Evolutionary conservation across 2,329 filamentous ascomycete genomes (phyloP).

Genomic region (Alternaria consortialis): DNA sequence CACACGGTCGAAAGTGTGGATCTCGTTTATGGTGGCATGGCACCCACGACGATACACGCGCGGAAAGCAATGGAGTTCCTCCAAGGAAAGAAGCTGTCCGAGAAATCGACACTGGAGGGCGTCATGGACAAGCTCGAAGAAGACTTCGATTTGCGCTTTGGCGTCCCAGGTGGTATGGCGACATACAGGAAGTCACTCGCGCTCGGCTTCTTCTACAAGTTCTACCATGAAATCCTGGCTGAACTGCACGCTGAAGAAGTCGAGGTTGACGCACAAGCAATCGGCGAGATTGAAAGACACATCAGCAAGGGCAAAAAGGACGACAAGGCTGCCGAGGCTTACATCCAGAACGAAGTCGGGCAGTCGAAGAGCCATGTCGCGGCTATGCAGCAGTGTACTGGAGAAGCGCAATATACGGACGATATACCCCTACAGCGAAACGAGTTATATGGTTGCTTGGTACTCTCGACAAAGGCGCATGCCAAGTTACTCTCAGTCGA

Average conservation of each 20-base stretch:
- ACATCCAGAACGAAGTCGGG: slow-evolving; percentile 83
- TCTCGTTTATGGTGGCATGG: slow-evolving; percentile 95
- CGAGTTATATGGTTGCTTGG: slow-evolving; percentile 86
- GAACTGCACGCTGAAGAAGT: slow-evolving; percentile 63
- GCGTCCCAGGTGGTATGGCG: slow-evolving; percentile 96
- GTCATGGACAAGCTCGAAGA: slow-evolving; percentile 87
- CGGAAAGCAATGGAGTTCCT: slow-evolving; percentile 79
- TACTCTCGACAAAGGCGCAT: slow-evolving; percentile 87
- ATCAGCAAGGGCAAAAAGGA: slow-evolving; percentile 86
- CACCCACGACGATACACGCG: slow-evolving; percentile 86
- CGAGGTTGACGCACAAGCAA: slow-evolving; percentile 74
- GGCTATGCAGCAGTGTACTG: slow-evolving; percentile 90
- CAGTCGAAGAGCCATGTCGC: slow-evolving; percentile 88
- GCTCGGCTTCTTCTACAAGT: slow-evolving; percentile 94
- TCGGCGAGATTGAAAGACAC: slow-evolving; percentile 84
- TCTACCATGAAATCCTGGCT: slow-evolving; percentile 87
- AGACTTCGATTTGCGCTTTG: slow-evolving; percentile 88
- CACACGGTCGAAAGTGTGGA: slow-evolving; percentile 77
- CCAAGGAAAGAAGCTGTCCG: slow-evolving; percentile 78
- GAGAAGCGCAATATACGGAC: slow-evolving; percentile 95
- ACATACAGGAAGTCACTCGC: slow-evolving; percentile 92
- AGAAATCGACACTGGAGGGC: slow-evolving; percentile 85
- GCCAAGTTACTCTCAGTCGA: slow-evolving; percentile 85
- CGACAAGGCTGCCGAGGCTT: slow-evolving; percentile 75
- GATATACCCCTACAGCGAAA: slow-evolving; percentile 89